Percentiles rank a stretch among this genome's conserved stretches.
Evolutionary conservation across 257 asterid species (phyloP).

Genomic region (Solanum megistacrolobum): DNA sequence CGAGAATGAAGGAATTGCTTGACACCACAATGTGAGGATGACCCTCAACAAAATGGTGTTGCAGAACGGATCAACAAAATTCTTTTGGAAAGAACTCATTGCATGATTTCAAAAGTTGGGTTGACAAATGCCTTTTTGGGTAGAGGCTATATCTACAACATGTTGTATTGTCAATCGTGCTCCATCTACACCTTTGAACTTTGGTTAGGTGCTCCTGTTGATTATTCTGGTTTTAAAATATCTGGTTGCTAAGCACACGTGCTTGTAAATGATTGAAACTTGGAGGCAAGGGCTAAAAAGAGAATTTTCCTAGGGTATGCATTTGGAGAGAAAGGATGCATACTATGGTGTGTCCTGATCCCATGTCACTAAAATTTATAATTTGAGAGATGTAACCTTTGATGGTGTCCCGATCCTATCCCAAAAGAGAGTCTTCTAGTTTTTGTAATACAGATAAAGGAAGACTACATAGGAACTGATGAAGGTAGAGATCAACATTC

Average conservation of each 20-base stretch:
- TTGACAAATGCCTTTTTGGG: not conserved
- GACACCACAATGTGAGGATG: not conserved
- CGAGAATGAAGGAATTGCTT: not conserved
- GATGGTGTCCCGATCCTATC: not conserved
- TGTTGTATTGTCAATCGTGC: not conserved
- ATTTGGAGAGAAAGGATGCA: not conserved
- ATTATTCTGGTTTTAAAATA: not conserved
- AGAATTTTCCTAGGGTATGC: not conserved
- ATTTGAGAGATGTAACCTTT: not conserved
- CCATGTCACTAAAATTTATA: not conserved
- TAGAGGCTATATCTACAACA: not conserved
- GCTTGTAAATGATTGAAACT: not conserved
- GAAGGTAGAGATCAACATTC: not conserved
- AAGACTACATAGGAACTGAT: not conserved
- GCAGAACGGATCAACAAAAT: not conserved
- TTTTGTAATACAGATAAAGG: not conserved
- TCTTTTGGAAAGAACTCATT: not conserved
- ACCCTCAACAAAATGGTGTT: not conserved
- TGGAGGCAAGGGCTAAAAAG: not conserved
- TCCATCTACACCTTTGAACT: not conserved
- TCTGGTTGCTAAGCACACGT: not conserved
- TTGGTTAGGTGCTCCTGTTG: not conserved
- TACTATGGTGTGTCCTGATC: not conserved
- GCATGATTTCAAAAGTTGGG: not conserved
- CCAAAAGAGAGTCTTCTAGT: not conserved